These are phyloP conservation scores for Xylariaceae sp. DNA, from an alignment of 2,329 filamentous ascomycete genomes.

Conservation along the genomic window DNA sequence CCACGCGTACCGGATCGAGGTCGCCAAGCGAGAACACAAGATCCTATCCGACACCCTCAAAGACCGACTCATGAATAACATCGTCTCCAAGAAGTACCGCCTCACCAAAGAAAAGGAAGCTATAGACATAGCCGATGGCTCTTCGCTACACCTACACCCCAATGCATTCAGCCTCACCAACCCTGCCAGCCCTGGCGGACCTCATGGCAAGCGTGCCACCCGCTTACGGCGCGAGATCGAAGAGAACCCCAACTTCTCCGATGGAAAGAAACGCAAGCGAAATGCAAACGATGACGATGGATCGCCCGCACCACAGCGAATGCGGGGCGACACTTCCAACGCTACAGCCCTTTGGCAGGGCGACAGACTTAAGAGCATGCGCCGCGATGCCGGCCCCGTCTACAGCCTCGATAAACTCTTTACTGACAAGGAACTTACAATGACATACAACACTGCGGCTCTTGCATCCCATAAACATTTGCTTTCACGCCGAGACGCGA, in stretches of 20 bases:
- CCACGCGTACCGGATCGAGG: slow-evolving; percentile 58
- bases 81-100: slow-evolving; percentile 61
- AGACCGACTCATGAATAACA: slow-evolving; percentile 63
- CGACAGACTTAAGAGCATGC: slow-evolving; percentile 51
- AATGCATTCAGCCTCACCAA: slow-evolving; percentile 65
- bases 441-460: slow-evolving; percentile 62
- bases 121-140: slow-evolving; percentile 63
- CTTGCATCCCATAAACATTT: slow-evolving; percentile 60
- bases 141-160: slow-evolving; percentile 61
- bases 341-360: slow-evolving; percentile 61
- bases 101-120: slow-evolving; percentile 64
- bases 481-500: slow-evolving; percentile 51
- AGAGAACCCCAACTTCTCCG: slow-evolving; percentile 51
- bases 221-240: slow-evolving; percentile 59
- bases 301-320: slow-evolving; percentile 56
- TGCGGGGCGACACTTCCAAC: slow-evolving; percentile 52
- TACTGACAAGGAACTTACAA: slow-evolving; percentile 63
- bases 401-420: slow-evolving; percentile 69
- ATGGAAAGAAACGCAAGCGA: slow-evolving; percentile 60
- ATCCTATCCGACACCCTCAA: slow-evolving; percentile 58
- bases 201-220: slow-evolving; percentile 60
- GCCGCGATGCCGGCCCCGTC: slow-evolving; percentile 55
- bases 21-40: slow-evolving; percentile 58
- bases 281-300: slow-evolving; percentile 58
- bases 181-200: slow-evolving; percentile 59